phyloP scores from a whole-genome alignment of 2,329 filamentous ascomycete species.

The Dactylellina haptotyla region DNA sequence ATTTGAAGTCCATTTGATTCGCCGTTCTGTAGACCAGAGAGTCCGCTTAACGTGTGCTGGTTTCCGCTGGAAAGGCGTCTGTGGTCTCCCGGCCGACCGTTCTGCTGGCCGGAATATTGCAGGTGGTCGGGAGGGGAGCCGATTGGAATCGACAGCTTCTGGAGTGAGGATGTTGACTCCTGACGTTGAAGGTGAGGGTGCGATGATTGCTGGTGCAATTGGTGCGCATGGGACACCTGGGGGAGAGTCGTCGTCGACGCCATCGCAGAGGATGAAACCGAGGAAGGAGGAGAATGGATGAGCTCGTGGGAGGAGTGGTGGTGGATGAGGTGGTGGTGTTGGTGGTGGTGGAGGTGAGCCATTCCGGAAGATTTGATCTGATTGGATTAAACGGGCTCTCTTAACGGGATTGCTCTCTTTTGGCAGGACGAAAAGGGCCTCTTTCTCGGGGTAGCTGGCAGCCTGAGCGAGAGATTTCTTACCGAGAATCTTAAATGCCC shows the following conservation, averaged over 20 bases:
- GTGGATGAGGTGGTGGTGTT: constrained; percentile 52
- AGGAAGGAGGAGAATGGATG: constrained; percentile 53
- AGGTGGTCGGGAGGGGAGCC: constrained; percentile 53
- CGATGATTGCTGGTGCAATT: constrained; percentile 52
- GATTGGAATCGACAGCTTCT: constrained; percentile 44
- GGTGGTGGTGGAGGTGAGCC: constrained; percentile 50
- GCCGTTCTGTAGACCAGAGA: constrained; percentile 39
- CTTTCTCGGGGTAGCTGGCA: constrained; percentile 42
- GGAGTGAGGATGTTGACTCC: constrained; percentile 48
- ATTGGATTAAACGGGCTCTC: constrained; percentile 53
- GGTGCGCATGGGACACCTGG: constrained; percentile 39
- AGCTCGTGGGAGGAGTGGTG: constrained; percentile 52
- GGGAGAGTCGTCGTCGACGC: constrained; percentile 49
- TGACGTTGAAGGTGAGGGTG: constrained; percentile 49
- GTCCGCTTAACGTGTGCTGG: constrained; percentile 45
- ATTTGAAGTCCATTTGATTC: constrained; percentile 48
- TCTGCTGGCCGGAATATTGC: constrained; percentile 52
- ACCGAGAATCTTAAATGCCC: constrained; percentile 44
- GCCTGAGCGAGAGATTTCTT: constrained; percentile 51
- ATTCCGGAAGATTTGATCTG: constrained; percentile 54
- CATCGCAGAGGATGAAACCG: constrained; percentile 51
- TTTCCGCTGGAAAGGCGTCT: constrained; percentile 52
- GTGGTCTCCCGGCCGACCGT: constrained; percentile 50
- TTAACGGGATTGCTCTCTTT: constrained; percentile 46
- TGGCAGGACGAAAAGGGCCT: constrained; percentile 47